A percentile compares a stretch with the other conserved stretches of the same genome.
These are phyloP conservation scores for Coniochaeta sp. DNA, from an alignment of 2,329 filamentous ascomycete genomes.

Conservation along the genomic window DNA sequence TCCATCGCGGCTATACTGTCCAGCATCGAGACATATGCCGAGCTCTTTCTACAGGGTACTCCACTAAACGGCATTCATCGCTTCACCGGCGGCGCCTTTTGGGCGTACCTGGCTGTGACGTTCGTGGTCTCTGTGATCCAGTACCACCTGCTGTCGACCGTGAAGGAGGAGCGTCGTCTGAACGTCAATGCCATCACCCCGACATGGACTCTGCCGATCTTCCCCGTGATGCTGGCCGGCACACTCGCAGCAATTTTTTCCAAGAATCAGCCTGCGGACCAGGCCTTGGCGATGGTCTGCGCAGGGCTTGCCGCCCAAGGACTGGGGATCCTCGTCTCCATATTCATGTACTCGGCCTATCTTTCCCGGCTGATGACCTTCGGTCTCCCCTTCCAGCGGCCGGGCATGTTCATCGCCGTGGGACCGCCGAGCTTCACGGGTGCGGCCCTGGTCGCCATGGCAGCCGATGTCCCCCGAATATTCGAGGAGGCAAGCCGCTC, in stretches of 20 bases:
- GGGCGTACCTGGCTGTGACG: slow-evolving; percentile 49
- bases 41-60: slow-evolving; percentile 26
- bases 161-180: slow-evolving; percentile 35
- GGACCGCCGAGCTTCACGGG: slow-evolving; percentile 46
- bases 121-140: slow-evolving; percentile 46
- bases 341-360: slow-evolving; percentile 54
- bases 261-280: slow-evolving; percentile 34
- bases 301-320: slow-evolving; percentile 55
- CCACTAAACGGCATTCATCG: slow-evolving; percentile 40
- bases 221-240: slow-evolving; percentile 56
- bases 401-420: slow-evolving; percentile 59
- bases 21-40: slow-evolving; percentile 41
- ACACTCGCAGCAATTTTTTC: slow-evolving; percentile 50
- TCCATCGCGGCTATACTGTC: slow-evolving; percentile 53
- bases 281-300: slow-evolving; percentile 45
- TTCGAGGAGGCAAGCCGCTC: slow-evolving; percentile 7
- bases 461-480: slow-evolving; percentile 22
- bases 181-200: slow-evolving; percentile 46
- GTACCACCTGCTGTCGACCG: slow-evolving; percentile 51
- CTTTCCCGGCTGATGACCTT: slow-evolving; percentile 50
- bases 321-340: slow-evolving; percentile 49
- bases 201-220: slow-evolving; percentile 55
- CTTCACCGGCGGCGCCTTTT: slow-evolving; percentile 50
- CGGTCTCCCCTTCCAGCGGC: slow-evolving; percentile 47
- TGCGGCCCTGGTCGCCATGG: slow-evolving; percentile 24